Percentiles rank a stretch among this genome's conserved stretches.
These are phyloP conservation scores for Salvia hispanica DNA, from an alignment of 257 asterid species.

Conservation along the genomic window DNA sequence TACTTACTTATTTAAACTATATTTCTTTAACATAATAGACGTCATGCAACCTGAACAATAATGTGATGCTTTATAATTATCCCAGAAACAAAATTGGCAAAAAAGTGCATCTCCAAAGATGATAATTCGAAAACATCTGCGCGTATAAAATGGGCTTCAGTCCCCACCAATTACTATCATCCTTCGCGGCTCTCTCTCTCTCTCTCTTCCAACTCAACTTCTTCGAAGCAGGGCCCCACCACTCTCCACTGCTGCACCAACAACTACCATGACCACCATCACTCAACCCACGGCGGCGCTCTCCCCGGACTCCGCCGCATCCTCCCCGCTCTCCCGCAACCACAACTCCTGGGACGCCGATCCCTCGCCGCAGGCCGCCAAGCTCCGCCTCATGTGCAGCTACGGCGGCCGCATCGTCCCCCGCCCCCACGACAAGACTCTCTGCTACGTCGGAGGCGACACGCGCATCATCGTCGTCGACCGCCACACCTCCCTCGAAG, in stretches of 20 bases:
- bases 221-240: constrained; percentile 71
- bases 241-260: constrained; percentile 39
- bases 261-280: constrained; percentile 35
- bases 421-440: constrained; percentile 87
- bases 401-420: constrained; percentile 91
- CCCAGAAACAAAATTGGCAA: too few relatives aligned
- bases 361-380: constrained; percentile 35
- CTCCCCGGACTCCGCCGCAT: constrained; percentile 43
- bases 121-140: constrained; percentile 34
- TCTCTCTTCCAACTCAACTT: constrained; percentile 34
- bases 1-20: too few relatives aligned
- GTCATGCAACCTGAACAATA: too few relatives aligned
- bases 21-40: too few relatives aligned
- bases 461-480: constrained; percentile 78
- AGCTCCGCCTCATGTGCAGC: constrained; percentile 94
- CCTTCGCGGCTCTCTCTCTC: constrained; percentile 18
- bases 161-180: constrained; percentile 31
- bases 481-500: constrained; percentile 56
- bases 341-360: constrained; percentile 54
- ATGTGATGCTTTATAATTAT: too few relatives aligned
- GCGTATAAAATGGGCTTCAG: constrained; percentile 32
- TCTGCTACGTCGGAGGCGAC: constrained; percentile 84
- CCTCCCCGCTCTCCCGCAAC: constrained; percentile 56
- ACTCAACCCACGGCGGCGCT: constrained; percentile 31
- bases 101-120: too few relatives aligned